Conservation (phyloP, 768 basidiomycete genomes). For the Fomitopsis pulvina region DNA sequence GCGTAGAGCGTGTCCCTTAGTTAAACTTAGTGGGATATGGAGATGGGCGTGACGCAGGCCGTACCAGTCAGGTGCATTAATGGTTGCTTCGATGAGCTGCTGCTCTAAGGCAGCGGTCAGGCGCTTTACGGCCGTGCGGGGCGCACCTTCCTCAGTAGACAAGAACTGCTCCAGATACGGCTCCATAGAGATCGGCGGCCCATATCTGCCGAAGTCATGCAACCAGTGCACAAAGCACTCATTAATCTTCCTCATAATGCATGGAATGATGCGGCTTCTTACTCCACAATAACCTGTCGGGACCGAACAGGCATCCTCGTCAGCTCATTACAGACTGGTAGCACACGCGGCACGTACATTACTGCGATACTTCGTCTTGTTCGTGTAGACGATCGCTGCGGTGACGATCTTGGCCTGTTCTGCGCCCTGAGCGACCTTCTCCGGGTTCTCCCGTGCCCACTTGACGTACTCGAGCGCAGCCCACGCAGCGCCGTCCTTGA, state of each 20-base stretch:
- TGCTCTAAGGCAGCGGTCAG: constrained; percentile 71
- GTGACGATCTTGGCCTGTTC: constrained; percentile 67
- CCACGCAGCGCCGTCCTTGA: constrained; percentile 94
- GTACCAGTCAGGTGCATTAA: constrained; percentile 95
- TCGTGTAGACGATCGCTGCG: constrained; percentile 86
- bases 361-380: constrained; percentile 94
- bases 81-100: constrained; percentile 66
- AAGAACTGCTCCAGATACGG: constrained; percentile 74
- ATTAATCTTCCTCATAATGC: too few relatives aligned
- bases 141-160: constrained; percentile 56
- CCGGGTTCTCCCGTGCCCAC: constrained; percentile 58
- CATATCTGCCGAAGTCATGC: constrained; percentile 51
- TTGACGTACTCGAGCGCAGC: constrained; percentile 88
- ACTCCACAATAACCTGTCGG: constrained; percentile 67
- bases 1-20: constrained; percentile 91
- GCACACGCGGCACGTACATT: constrained; percentile 45
- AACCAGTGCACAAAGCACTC: too few relatives aligned
- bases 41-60: constrained; percentile 19
- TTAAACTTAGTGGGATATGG: too few relatives aligned
- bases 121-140: constrained; percentile 79
- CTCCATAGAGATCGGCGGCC: constrained; percentile 71
- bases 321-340: neutral
- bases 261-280: constrained; percentile 20
- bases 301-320: neutral
- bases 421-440: constrained; percentile 25